Base-by-base conservation (phyloP, 495 filamentous ascomycete species). In the Staphylotrichum tortipilum region DNA sequence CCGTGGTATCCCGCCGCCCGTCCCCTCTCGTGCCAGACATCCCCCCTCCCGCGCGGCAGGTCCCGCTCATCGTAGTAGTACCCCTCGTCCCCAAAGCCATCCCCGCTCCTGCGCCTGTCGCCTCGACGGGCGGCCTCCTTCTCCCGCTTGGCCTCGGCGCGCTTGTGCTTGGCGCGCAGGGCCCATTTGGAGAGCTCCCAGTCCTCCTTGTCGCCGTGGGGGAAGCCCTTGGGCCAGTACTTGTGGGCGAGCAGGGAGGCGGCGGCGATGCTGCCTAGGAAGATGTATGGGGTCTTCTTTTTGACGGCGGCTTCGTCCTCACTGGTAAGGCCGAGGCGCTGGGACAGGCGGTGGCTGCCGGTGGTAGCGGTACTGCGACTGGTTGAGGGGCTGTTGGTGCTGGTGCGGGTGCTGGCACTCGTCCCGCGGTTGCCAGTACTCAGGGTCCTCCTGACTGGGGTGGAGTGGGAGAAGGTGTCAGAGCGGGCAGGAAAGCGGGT, bases 171-270 rank as follows among this genome's bases (percentile, higher is more conserved):
- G 38, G 48, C 55, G 10, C 52, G 33, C 42, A 30, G 23, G 7
- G 33, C 49, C 35, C 7, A n/a, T 15, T 53, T 31, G 12, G 55
- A 54, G 11, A 56, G 24, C 55, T 67, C 62, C 64, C 64, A 67
- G 24, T 61, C 57, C 50, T 70, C 66, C 47, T 66, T 68, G 11
- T 66, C 64, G 36, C 69, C 66, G 45, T 69, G 64, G 17, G 58
- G 33, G 40, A 64, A 62, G 10, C 69, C 69, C 41, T 64, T 67
- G 21, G 69, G 69, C 69, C 69, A 70, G 52, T 54, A 65, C 50
- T 65, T 68, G 52, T 69, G 62, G 11, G 63, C 67, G 22, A 54
- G 50, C 47, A 67, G 42, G 6, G 64, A 58, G 14, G 66, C 65
- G 43, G 65, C 67, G 8, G 63, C 66, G 44, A 72, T 48, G 42